These are phyloP conservation scores for Chlorociboria aeruginascens DNA, from an alignment of 495 filamentous ascomycete genomes.

Conservation along the genomic window DNA sequence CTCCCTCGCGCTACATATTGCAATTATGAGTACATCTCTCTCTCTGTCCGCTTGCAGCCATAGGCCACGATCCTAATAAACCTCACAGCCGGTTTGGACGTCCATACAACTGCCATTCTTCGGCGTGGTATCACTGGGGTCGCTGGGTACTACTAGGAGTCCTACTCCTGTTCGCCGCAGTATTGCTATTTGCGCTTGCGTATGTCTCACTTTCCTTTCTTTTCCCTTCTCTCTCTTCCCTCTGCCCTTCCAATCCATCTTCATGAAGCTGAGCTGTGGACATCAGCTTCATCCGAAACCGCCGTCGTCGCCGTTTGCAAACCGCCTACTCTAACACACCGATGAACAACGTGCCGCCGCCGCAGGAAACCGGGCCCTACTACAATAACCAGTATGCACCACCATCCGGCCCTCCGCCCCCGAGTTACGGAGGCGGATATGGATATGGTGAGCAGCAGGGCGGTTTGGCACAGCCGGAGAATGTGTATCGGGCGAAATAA, in stretches of 20 bases:
- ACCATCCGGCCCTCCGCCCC: background rate
- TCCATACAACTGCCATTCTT: slow-evolving; percentile 1
- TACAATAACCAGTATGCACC: slow-evolving; percentile 1
- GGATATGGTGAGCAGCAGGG: slow-evolving; percentile 8
- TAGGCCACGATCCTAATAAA: too few relatives aligned
- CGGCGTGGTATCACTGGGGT: slow-evolving; percentile 5
- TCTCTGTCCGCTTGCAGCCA: too few relatives aligned
- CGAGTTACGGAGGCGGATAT: background rate
- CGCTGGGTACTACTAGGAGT: slow-evolving; percentile 10
- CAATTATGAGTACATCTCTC: too few relatives aligned
- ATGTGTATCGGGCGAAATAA: background rate
- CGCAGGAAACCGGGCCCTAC: background rate
- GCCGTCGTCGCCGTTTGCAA: slow-evolving; percentile 2
- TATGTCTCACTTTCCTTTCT: background rate
- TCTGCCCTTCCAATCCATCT: background rate
- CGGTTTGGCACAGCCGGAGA: slow-evolving; percentile 8
- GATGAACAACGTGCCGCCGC: background rate
- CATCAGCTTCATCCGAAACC: background rate
- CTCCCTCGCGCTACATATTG: too few relatives aligned
- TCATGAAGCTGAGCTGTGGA: background rate
- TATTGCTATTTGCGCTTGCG: background rate
- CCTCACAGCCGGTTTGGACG: too few relatives aligned
- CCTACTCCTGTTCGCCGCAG: slow-evolving; percentile 1
- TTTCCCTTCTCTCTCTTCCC: background rate
- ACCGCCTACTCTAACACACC: too few relatives aligned